Evolutionary conservation across 2,329 filamentous ascomycete species (phyloP), one percentile per base, ranked within the genome.

Genomic region (Fonsecaea pugnacius): DNA sequence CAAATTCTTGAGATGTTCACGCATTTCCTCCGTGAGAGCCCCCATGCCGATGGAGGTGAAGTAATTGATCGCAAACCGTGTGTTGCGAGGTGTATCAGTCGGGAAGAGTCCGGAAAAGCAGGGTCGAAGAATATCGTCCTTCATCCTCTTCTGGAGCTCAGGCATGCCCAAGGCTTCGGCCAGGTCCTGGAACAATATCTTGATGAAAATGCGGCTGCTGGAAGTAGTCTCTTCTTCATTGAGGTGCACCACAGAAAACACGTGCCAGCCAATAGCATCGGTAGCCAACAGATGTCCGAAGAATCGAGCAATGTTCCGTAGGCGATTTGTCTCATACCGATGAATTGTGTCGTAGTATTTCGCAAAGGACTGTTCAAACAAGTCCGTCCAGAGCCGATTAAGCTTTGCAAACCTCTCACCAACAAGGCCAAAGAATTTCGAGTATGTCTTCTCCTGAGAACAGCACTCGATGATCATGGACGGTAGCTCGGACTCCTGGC

Each of bases 1-100:
- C 78, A 96, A 87, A 73, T 92, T 96, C 75, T 93, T 90, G 62
- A 99, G 84, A 74, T 89, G 88, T 73, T 96, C 91, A 76, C 95
- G 89, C 92, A 97, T 96, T 70, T 92, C 91, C 75, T 99, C 95
- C 1, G 95, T 99, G 67, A 99, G 84, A 27, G 87, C 87, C 75
- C 95, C 95, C 91, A 99, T 96, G 64, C 93, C 92, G 72, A 99
- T 96, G 73, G 92, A 95, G 9, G 95, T 99, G 77, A 99, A 98
- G 83, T 97, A 99, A 79, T 99, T 99, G 87, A 99, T 96, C 57
- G 93, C 91, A 82, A 99, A 99, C 60, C 94, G 88, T 43, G 93
- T 92, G 78, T 97, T 95, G 74, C 91, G 89, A 27, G 92, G 87
- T 73, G 92, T 91, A 75, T 98, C 93, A 66, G 83, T 89, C 0